Conservation (phyloP, 805 yeast genomes). For the Candida pseudoglaebosa region DNA sequence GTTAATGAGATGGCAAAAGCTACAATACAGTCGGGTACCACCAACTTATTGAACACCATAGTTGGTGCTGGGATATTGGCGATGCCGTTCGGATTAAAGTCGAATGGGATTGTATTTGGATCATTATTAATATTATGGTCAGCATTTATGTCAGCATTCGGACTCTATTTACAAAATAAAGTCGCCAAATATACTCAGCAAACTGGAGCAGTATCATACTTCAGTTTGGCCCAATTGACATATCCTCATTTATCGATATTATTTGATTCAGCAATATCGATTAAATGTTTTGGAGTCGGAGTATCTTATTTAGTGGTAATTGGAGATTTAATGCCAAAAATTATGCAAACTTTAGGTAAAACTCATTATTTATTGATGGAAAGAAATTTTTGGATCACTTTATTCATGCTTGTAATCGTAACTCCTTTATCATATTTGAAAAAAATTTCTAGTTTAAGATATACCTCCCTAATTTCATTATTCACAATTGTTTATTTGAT, state of each 20-base stretch:
- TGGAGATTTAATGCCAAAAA: slow-evolving; percentile 72
- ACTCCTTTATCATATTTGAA: slow-evolving; percentile 62
- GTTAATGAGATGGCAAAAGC: slow-evolving; percentile 24
- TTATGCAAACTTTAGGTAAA: slow-evolving; percentile 37
- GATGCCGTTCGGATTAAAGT: slow-evolving; percentile 62
- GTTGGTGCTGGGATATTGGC: slow-evolving; percentile 68
- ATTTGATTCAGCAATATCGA: slow-evolving; percentile 71
- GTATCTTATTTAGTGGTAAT: slow-evolving; percentile 67
- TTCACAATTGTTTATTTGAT: slow-evolving; percentile 62
- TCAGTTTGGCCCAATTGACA: slow-evolving; percentile 50
- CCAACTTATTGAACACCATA: slow-evolving; percentile 54
- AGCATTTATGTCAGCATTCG: slow-evolving; percentile 50
- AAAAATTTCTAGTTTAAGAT: slow-evolving; percentile 63
- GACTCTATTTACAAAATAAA: slow-evolving; percentile 59
- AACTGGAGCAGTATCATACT: slow-evolving; percentile 39
- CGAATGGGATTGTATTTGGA: slow-evolving; percentile 47
- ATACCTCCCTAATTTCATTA: slow-evolving; percentile 68
- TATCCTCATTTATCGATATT: slow-evolving; percentile 66
- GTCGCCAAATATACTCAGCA: slow-evolving; percentile 47
- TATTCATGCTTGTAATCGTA: slow-evolving; percentile 47
- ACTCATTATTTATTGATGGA: slow-evolving; percentile 19
- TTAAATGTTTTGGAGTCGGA: slow-evolving; percentile 79
- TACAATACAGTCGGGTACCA: slow-evolving; percentile 45
- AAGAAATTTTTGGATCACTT: slow-evolving; percentile 52
- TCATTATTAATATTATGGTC: slow-evolving; percentile 35